phyloP scores from a whole-genome alignment of 1,284 basidiomycete species.

The Volvariella volvacea region DNA sequence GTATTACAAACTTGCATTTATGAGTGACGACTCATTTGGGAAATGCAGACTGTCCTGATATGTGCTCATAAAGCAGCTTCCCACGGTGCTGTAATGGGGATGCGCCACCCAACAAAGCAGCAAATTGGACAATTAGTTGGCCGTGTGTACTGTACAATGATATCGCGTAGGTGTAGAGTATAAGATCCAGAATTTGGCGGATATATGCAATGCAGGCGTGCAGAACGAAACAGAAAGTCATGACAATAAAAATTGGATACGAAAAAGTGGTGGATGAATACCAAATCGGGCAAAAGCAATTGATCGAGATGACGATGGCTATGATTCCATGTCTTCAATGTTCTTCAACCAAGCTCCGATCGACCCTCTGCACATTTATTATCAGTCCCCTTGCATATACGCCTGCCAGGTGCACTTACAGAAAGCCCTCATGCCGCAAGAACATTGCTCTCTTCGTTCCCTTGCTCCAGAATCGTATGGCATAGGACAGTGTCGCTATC shows the following conservation, averaged over 20 bases:
- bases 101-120: not conserved
- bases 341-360: conserved; percentile 98
- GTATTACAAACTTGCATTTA: conserved; percentile 20
- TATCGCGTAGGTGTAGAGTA: not conserved
- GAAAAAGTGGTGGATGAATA: too few relatives aligned
- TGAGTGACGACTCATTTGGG: conserved; percentile 15
- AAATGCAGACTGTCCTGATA: conserved; percentile 11
- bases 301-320: not conserved
- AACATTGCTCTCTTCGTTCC: conserved; percentile 96
- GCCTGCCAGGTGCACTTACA: conserved; percentile 49
- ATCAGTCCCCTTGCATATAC: conserved; percentile 11
- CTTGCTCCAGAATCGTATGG: conserved; percentile 99
- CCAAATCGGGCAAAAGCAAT: too few relatives aligned
- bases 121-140: not conserved
- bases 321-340: conserved; percentile 31
- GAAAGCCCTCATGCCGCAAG: conserved; percentile 95
- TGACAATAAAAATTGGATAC: too few relatives aligned
- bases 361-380: conserved; percentile 51
- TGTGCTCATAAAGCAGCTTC: conserved; percentile 15
- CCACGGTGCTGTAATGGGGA: conserved; percentile 19
- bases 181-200: not conserved
- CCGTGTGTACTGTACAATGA: not conserved
- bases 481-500: conserved; percentile 96
- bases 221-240: not conserved
- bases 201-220: not conserved